These are phyloP conservation scores for Apiospora rasikravindrae DNA, from an alignment of 2,329 filamentous ascomycete species.

Conservation along the genomic window DNA sequence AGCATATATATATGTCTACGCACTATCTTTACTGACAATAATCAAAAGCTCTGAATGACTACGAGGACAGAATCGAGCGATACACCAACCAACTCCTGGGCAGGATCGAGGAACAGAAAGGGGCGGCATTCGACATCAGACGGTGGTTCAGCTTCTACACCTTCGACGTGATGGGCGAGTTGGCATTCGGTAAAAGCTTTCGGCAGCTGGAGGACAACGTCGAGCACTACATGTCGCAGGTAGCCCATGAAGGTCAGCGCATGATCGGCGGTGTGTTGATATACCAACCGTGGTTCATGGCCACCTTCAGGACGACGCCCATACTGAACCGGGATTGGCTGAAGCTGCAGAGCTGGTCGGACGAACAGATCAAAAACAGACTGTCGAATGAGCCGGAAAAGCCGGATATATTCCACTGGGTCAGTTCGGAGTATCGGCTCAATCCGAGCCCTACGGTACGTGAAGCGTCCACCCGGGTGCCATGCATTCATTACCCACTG, in stretches of 20 bases:
- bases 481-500: background rate
- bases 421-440: background rate
- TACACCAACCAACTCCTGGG: conserved; percentile 31
- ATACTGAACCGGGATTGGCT: background rate
- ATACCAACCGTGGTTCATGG: background rate
- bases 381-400: background rate
- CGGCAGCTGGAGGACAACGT: conserved; percentile 33
- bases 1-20: background rate
- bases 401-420: background rate
- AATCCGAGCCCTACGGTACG: background rate
- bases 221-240: conserved; percentile 27
- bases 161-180: conserved; percentile 41
- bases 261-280: background rate
- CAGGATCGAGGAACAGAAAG: conserved; percentile 25
- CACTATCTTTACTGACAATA: background rate
- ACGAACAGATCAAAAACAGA: background rate
- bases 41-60: conserved; percentile 29
- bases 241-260: conserved; percentile 21
- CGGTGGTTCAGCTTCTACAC: conserved; percentile 38
- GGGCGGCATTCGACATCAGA: conserved; percentile 29
- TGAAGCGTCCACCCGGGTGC: background rate
- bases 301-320: background rate
- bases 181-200: conserved; percentile 40
- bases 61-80: conserved; percentile 31
- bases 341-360: background rate